Percentiles rank a stretch among this genome's conserved stretches.
These are phyloP conservation scores for Begonia fuchsioides DNA, from an alignment of 306 rosid genomes.

Conservation along the genomic window DNA sequence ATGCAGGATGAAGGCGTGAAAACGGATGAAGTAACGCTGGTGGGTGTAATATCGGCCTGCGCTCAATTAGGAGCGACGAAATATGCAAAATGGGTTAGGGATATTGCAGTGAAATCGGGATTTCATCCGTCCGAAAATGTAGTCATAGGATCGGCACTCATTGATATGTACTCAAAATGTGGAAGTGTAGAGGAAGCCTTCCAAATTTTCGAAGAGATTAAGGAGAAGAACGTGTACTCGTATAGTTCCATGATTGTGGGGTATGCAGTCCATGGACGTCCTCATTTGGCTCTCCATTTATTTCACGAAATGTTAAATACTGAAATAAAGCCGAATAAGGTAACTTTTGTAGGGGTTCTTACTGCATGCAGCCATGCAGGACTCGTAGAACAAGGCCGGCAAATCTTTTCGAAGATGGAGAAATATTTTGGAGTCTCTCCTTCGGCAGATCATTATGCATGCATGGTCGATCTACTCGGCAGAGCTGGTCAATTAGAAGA, in stretches of 20 bases:
- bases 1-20: slow-evolving; percentile 29
- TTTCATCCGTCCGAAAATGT: slow-evolving; percentile 34
- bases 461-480: slow-evolving; percentile 74
- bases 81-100: slow-evolving; percentile 45
- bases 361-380: slow-evolving; percentile 68
- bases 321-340: slow-evolving; percentile 45
- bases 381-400: slow-evolving; percentile 62
- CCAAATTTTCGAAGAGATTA: slow-evolving; percentile 43
- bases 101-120: slow-evolving; percentile 39
- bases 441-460: slow-evolving; percentile 46
- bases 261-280: slow-evolving; percentile 57
- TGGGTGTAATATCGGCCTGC: slow-evolving; percentile 71
- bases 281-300: slow-evolving; percentile 41
- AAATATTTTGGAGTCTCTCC: slow-evolving; percentile 41
- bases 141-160: slow-evolving; percentile 70
- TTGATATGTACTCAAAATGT: slow-evolving; percentile 77
- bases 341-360: slow-evolving; percentile 64
- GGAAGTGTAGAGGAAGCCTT: slow-evolving; percentile 56
- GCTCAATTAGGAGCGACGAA: slow-evolving; percentile 49
- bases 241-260: slow-evolving; percentile 79
- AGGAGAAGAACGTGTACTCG: slow-evolving; percentile 47
- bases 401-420: slow-evolving; percentile 53
- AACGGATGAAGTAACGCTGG: slow-evolving; percentile 47
- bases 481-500: slow-evolving; percentile 70
- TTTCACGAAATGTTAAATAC: slow-evolving; percentile 65